phyloP scores from a whole-genome alignment of 495 filamentous ascomycete species.

The Neurospora discreta region DNA sequence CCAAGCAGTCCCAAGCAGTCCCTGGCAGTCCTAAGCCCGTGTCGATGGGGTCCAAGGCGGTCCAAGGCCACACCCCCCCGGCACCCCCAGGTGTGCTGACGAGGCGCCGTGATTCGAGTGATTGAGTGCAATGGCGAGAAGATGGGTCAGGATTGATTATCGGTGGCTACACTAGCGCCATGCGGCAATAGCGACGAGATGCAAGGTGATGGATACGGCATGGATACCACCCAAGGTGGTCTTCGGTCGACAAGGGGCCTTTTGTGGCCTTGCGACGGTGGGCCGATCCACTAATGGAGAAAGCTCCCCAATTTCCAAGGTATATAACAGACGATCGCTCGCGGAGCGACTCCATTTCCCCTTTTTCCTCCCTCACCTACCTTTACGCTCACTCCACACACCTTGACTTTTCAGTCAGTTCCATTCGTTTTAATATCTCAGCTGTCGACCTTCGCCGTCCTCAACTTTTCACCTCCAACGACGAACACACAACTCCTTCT shows the following conservation, averaged over 20 bases:
- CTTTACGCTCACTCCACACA: slow-evolving; percentile 31
- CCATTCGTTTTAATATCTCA: slow-evolving; percentile 38
- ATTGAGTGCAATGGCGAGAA: not conserved
- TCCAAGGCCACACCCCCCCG: not conserved
- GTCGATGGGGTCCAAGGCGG: not conserved
- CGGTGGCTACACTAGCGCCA: not conserved
- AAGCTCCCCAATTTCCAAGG: slow-evolving; percentile 3
- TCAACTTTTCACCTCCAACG: slow-evolving; percentile 5
- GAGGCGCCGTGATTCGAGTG: not conserved
- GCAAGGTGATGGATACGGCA: not conserved
- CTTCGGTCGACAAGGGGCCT: not conserved
- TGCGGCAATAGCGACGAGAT: not conserved
- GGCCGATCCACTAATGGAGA: not conserved
- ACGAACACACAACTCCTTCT: slow-evolving; percentile 14
- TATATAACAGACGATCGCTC: slow-evolving; percentile 29
- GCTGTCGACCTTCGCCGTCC: slow-evolving; percentile 1
- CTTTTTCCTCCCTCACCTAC: slow-evolving; percentile 35
- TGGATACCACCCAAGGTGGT: not conserved
- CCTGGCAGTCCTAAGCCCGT: not conserved
- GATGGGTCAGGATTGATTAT: not conserved
- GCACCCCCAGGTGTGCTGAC: not conserved
- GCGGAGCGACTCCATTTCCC: slow-evolving; percentile 15
- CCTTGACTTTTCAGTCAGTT: slow-evolving; percentile 50
- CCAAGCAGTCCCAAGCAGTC: not conserved
- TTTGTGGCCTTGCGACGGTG: not conserved